Base-by-base conservation (phyloP, 2,329 filamentous ascomycete species). In the Dothideomycetes sp. region DNA sequence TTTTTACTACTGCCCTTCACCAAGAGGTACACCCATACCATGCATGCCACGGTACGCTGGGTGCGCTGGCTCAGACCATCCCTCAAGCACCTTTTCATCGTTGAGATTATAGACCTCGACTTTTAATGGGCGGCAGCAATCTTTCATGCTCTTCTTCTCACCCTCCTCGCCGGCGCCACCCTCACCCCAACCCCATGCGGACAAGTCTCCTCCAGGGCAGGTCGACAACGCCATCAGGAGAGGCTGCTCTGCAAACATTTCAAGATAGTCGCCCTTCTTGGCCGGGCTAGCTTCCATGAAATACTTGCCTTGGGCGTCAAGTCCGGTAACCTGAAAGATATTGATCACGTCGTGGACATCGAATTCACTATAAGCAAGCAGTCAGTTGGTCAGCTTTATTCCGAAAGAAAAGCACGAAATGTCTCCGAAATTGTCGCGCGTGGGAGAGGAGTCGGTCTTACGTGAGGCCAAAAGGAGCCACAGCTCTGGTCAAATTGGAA, bases 271-370 rank as follows among this genome's bases (percentile, higher is more conserved):
- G 0, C 68, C 72, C 5, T 58, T 49, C 39, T 62, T 56, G 0
- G 75, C 75, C 0, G 75, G 75, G 42, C 69, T 73, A 0, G 75
- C 70, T 42, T 69, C 76, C 70, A 93, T 93, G 45, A 84, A 88
- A 49, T 88, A 89, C 38, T 77, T 72, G 0, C 82, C 84, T 44
- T 79, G 53, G 38, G 73, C 66, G 51, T 91, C 80, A 34, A 91
- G 56, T 0, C 84, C 84, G 0, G 85, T 91, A 5, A 88, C 83
- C 57, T 93, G 85, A 55, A 93, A 91, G 3, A 93, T 68, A 52
- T 93, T 93, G 39, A 93, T 69, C 0, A 93, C 84, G 56, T 93
- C 84, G 52, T 93, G 85, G 2, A 91, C 76, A 53, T 91, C 84
- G 19, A 67, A 65, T 59, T 91, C 85, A 15, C 40, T 42, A 18